These are phyloP conservation scores for Lichtheimia ornata DNA, from an alignment of 371 early-diverging fungal species.

Conservation along the genomic window DNA sequence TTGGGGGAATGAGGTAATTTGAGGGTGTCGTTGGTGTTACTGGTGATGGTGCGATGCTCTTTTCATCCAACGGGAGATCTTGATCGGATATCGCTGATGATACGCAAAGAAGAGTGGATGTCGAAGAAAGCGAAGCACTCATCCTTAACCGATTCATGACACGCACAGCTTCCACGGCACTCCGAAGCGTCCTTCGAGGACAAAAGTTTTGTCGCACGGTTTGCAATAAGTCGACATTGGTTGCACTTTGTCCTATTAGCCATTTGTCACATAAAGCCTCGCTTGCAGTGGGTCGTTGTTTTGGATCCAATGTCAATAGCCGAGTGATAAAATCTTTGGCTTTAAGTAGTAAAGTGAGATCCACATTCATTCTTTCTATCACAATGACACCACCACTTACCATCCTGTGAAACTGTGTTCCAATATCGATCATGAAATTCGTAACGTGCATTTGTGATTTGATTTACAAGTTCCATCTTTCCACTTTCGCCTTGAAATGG, in stretches of 20 bases:
- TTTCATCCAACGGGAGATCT: not conserved
- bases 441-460: conserved; percentile 65
- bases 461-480: conserved; percentile 57
- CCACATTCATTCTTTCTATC: not conserved
- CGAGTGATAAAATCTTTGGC: conserved; percentile 90
- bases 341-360: conserved; percentile 13
- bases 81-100: not conserved
- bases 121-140: conserved; percentile 2
- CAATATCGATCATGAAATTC: conserved; percentile 82
- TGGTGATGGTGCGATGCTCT: not conserved
- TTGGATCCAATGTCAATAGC: conserved; percentile 73
- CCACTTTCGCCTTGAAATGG: conserved; percentile 75
- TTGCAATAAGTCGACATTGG: conserved; percentile 68
- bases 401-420: conserved; percentile 74
- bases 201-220: conserved; percentile 71
- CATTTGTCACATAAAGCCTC: conserved; percentile 86
- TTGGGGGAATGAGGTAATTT: no score
- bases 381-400: conserved; percentile 21
- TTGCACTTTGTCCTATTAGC: conserved; percentile 62
- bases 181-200: conserved; percentile 42
- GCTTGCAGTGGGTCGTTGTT: conserved; percentile 73
- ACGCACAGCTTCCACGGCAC: conserved; percentile 37
- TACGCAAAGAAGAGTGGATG: not conserved
- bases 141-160: conserved; percentile 39
- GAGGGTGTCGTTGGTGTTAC: not conserved